phyloP scores from a whole-genome alignment of 1,139 yeast species.

The Insectozyma bohioensis region DNA sequence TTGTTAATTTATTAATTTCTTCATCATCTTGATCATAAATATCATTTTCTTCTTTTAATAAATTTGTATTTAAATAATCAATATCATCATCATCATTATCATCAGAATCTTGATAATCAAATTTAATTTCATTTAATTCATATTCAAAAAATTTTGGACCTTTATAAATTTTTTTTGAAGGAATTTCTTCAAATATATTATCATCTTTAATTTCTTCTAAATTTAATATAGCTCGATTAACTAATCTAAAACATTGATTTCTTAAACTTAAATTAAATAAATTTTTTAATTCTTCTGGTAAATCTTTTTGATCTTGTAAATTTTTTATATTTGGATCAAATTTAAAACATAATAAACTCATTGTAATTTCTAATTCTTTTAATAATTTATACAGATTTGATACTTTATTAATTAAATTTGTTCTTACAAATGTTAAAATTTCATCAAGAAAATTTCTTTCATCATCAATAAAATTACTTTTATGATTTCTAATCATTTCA shows the following conservation, averaged over 20 bases:
- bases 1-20: conserved; percentile 24
- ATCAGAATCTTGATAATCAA: conserved; percentile 11
- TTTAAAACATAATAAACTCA: conserved; percentile 64
- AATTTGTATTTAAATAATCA: conserved; percentile 7
- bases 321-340: conserved; percentile 37
- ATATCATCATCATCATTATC: conserved; percentile 12
- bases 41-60: conserved; percentile 2
- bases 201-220: conserved; percentile 15
- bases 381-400: conserved; percentile 49
- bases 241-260: conserved; percentile 56
- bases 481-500: conserved; percentile 61
- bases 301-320: conserved; percentile 37
- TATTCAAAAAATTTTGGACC: conserved; percentile 20
- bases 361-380: conserved; percentile 66
- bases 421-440: conserved; percentile 61
- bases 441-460: conserved; percentile 54
- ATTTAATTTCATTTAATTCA: conserved; percentile 15
- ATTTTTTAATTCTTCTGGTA: conserved; percentile 53
- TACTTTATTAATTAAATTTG: conserved; percentile 59
- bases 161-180: conserved; percentile 11
- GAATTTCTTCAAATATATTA: conserved; percentile 12
- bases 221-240: conserved; percentile 50
- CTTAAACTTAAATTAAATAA: conserved; percentile 56
- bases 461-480: conserved; percentile 23
- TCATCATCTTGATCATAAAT: conserved; percentile 23